Evolutionary conservation across 148 eudicot genomes (phyloP).

Genomic region (Pouteria glomerata): DNA sequence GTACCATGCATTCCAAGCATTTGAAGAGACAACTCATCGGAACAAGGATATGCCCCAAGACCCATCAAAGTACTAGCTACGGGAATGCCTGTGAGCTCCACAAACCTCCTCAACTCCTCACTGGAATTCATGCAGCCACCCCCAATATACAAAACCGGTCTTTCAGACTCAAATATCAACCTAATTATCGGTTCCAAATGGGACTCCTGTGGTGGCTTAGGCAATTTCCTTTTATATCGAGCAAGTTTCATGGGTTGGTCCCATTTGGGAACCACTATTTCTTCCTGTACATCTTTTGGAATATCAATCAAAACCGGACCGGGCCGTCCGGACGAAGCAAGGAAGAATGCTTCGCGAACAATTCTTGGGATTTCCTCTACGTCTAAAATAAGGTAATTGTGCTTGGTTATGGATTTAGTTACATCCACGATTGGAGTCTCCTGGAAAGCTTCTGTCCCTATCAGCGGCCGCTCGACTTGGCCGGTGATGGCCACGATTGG

Average conservation of each 20-base stretch:
- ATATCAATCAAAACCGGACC: constrained; percentile 85
- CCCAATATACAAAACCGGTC: constrained; percentile 76
- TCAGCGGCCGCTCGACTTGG: constrained; percentile 79
- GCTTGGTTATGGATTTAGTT: constrained; percentile 77
- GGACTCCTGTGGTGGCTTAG: constrained; percentile 30
- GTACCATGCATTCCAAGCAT: constrained; percentile 97
- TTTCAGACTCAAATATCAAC: constrained; percentile 58
- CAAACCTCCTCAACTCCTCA: constrained; percentile 64
- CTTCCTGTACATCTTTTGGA: constrained; percentile 90
- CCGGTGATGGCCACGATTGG: constrained; percentile 88
- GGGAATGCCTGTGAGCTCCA: constrained; percentile 69
- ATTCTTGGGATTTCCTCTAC: constrained; percentile 82
- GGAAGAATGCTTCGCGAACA: constrained; percentile 72
- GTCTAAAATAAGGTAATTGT: constrained; percentile 72
- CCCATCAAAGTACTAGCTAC: constrained; percentile 94
- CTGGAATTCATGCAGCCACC: constrained; percentile 84
- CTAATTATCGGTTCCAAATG: constrained; percentile 65
- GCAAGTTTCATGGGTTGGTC: constrained; percentile 45
- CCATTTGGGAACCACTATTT: constrained; percentile 72
- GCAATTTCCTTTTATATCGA: constrained; percentile 68
- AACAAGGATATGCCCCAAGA: constrained; percentile 59
- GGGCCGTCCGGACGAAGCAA: constrained; percentile 71
- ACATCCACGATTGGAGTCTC: constrained; percentile 99
- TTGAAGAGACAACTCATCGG: constrained; percentile 51
- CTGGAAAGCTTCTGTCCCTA: constrained; percentile 88